Base-by-base conservation (phyloP, 2,329 filamentous ascomycete genomes). In the Xylariomycetidae sp. region DNA sequence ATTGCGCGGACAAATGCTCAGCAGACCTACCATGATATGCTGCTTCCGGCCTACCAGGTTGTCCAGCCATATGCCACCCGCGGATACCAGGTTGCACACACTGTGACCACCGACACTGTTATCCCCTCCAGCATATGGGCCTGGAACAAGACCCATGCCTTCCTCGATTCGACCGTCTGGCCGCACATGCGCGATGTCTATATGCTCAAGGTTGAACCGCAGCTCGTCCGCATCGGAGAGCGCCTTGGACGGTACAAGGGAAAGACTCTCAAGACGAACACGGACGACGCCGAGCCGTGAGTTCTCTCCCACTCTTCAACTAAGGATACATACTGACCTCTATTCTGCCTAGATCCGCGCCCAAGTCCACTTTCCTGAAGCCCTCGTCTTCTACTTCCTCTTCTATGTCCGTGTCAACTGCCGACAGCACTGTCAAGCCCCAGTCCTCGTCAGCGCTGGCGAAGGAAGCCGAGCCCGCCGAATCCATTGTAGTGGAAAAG, bases 181-280 rank as follows among this genome's bases (percentile, higher is more conserved):
- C 90, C 90, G 2, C 81, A 83, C 44, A 43, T 95, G 9, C 78
- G 83, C 17, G 72, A 84, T 10, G 64, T 95, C 5, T 96, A 96
- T 53, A 76, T 81, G 9, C 81, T 95, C 53, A 95, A 94, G 49
- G 89, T 98, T 4, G 89, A 96, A 63, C 93, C 93, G 10, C 93
- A 98, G 60, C 72, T 98, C 10, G 76, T 90, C 36, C 86, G 88
- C 50, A 96, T 98, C 50, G 85, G 86, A 10, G 84, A 95, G 63
- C 80, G 89, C 28, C 73, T 98, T 9, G 89, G 88, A 25, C 72
- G 83, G 29, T 85, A 88, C 59, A 79, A 70, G 44, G 71, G 74
- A 14, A 52, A 49, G 37, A 65, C 60, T 37, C 44, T 49, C 19
- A 65, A 62, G 46, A 36, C 55, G 8, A 36, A 39, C 19, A 29